Evolutionary conservation across 1,284 basidiomycete genomes (phyloP).

Genomic region (Porodaedalea pini): DNA sequence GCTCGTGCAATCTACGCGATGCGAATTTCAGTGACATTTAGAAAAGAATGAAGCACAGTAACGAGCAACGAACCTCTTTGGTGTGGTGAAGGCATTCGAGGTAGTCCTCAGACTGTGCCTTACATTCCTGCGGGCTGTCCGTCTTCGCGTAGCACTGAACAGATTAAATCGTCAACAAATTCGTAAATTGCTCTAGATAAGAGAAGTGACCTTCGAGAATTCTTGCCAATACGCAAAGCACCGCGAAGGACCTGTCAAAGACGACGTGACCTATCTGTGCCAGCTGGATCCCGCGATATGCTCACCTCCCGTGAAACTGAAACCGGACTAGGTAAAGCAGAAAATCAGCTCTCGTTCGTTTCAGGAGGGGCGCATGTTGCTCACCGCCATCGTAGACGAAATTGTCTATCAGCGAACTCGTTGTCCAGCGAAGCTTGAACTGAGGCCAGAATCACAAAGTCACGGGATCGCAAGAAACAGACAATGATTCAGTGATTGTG

Average conservation of each 20-base stretch:
- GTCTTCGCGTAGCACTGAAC: constrained; percentile 83
- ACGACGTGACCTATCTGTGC: constrained; percentile 1
- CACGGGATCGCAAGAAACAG: background rate
- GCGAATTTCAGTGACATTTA: constrained; percentile 2
- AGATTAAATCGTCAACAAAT: background rate
- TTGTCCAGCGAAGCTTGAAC: background rate
- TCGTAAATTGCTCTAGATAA: no score
- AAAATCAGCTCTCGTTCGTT: background rate
- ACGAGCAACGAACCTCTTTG: constrained; percentile 68
- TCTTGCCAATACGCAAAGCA: constrained; percentile 95
- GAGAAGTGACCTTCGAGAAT: constrained; percentile 83
- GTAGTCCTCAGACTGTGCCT: constrained; percentile 80
- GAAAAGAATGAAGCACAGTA: constrained; percentile 9
- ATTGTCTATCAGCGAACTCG: background rate
- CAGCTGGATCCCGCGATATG: background rate
- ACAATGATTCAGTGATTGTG: constrained; percentile 1
- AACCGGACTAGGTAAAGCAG: constrained; percentile 43
- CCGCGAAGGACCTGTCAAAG: constrained; percentile 68
- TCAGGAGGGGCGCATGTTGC: background rate
- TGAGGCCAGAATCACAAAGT: background rate
- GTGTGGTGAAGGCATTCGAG: constrained; percentile 89
- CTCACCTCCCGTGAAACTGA: constrained; percentile 62
- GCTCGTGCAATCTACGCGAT: constrained; percentile 63
- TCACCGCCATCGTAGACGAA: constrained; percentile 22
- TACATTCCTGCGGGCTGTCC: constrained; percentile 74